phyloP scores from a whole-genome alignment of 1,284 basidiomycete genomes.

The Cutaneotrichosporon sp. region DNA sequence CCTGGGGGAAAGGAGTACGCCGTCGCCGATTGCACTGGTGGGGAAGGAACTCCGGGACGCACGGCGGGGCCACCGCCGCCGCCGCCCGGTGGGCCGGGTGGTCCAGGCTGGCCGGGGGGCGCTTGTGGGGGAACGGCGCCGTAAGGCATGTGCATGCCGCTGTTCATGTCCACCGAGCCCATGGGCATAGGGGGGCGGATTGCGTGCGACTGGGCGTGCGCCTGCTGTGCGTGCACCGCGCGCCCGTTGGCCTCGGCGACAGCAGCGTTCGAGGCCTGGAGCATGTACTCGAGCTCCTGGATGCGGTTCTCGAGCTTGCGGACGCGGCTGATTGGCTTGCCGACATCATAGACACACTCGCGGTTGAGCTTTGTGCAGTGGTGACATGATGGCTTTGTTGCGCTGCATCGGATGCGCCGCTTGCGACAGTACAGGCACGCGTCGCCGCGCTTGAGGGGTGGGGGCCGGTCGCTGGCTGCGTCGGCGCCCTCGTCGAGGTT shows the following conservation, averaged over 20 bases:
- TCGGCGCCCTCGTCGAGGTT: neutral
- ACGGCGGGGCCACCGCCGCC: neutral
- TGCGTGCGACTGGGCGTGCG: neutral
- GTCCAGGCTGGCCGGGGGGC: neutral
- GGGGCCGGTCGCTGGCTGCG: neutral
- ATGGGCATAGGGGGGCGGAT: neutral
- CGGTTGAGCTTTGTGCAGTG: conserved; percentile 41
- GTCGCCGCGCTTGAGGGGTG: conserved; percentile 45
- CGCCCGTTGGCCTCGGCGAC: neutral
- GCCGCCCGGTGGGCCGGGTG: neutral
- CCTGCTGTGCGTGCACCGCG: neutral
- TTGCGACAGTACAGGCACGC: conserved; percentile 51
- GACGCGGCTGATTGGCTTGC: conserved; percentile 46
- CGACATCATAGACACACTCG: conserved; percentile 47
- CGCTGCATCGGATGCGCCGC: conserved; percentile 46
- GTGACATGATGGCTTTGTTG: conserved; percentile 42
- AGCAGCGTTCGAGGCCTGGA: neutral
- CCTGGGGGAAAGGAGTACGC: conserved; percentile 5
- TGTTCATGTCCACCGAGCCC: neutral
- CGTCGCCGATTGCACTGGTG: neutral
- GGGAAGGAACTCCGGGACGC: neutral
- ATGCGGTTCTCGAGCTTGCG: conserved; percentile 49
- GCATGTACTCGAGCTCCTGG: conserved; percentile 39
- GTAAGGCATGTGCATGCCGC: neutral
- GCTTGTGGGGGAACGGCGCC: neutral